phyloP scores from a whole-genome alignment of 371 early-diverging fungal species.

The Mucor lusitanicus region DNA sequence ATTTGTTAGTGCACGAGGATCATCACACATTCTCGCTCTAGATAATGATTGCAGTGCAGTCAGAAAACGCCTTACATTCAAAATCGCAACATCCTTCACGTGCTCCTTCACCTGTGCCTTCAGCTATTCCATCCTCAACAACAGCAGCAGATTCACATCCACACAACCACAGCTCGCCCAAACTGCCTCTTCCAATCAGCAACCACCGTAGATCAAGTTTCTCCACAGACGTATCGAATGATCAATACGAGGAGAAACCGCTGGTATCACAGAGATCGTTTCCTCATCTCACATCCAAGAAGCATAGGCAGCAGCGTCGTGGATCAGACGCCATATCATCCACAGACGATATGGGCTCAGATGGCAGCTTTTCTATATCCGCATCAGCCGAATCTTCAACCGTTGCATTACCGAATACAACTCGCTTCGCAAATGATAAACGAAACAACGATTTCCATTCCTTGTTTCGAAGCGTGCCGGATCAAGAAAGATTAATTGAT shows the following conservation, averaged over 20 bases:
- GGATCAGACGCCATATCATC: background rate
- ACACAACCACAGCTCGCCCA: slow-evolving; percentile 1
- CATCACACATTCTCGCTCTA: background rate
- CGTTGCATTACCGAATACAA: slow-evolving; percentile 34
- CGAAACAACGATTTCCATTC: slow-evolving; percentile 66
- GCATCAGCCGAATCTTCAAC: slow-evolving; percentile 73
- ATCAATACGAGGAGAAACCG: slow-evolving; percentile 4
- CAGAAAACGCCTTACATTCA: slow-evolving; percentile 8
- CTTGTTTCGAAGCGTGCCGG: slow-evolving; percentile 67
- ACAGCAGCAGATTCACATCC: background rate
- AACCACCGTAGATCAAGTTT: slow-evolving; percentile 12
- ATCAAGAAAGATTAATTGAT: slow-evolving; percentile 66
- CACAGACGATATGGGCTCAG: slow-evolving; percentile 9
- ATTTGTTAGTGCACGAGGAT: background rate
- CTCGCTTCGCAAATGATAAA: slow-evolving; percentile 47
- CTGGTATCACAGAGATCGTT: slow-evolving; percentile 9
- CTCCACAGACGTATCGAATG: slow-evolving; percentile 9
- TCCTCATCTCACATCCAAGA: slow-evolving; percentile 6
- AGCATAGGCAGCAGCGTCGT: background rate
- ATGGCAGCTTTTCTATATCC: slow-evolving; percentile 55
- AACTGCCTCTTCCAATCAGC: slow-evolving; percentile 11
- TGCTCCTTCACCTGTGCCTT: slow-evolving; percentile 18
- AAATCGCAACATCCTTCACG: slow-evolving; percentile 8
- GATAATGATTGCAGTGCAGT: slow-evolving; percentile 4
- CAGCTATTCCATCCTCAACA: background rate